A percentile compares a stretch with the other conserved stretches of the same genome.
Evolutionary conservation across 2,329 filamentous ascomycete genomes (phyloP).

Genomic region (Ascochyta fabae): DNA sequence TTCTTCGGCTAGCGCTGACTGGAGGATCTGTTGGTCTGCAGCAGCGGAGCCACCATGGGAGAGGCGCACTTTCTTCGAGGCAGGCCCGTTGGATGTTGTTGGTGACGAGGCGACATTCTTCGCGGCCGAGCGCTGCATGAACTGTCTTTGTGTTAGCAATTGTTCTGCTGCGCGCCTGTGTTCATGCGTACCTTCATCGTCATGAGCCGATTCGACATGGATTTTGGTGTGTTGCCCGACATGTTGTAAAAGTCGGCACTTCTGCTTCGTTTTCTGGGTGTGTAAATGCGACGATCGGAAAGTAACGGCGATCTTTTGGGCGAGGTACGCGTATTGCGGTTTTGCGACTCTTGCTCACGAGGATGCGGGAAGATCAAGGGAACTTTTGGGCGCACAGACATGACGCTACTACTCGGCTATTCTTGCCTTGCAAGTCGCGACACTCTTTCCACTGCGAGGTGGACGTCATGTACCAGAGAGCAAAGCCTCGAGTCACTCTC

Average conservation of each 20-base stretch:
- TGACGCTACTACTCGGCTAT: no score
- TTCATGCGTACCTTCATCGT: constrained; percentile 74
- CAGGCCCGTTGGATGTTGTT: constrained; percentile 59
- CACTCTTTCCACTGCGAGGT: no score
- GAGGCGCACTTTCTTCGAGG: constrained; percentile 69
- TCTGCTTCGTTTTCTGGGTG: neutral
- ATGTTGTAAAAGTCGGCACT: constrained; percentile 23
- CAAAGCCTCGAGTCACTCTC: no score
- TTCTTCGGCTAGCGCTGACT: constrained; percentile 69
- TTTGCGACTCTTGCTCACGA: neutral
- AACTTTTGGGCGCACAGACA: constrained; percentile 10
- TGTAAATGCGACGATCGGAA: neutral
- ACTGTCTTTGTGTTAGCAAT: constrained; percentile 54
- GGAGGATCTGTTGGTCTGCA: constrained; percentile 64
- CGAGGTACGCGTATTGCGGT: neutral
- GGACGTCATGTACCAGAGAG: no score
- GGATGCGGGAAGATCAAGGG: neutral
- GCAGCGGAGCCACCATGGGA: constrained; percentile 50
- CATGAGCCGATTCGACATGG: constrained; percentile 85
- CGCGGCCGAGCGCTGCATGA: constrained; percentile 88
- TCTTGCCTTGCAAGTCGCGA: no score
- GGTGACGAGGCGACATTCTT: constrained; percentile 59
- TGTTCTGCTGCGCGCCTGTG: neutral
- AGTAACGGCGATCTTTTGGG: neutral
- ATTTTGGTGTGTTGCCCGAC: constrained; percentile 56